A percentile compares a stretch with the other conserved stretches of the same genome.
phyloP scores from a whole-genome alignment of 805 yeast species.

The Groenewaldozyma salmanticensis region DNA sequence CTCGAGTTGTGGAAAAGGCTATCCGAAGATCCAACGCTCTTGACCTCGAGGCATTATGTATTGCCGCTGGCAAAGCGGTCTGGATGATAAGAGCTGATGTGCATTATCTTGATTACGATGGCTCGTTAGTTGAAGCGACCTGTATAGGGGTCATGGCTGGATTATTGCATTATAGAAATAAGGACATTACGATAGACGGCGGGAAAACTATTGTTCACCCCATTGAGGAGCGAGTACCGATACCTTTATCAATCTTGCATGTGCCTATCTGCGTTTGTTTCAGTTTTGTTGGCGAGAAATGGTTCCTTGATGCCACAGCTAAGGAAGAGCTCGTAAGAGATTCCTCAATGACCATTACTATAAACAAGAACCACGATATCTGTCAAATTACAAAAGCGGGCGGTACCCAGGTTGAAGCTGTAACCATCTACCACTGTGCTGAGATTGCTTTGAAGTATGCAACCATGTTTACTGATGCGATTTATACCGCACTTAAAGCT shows the following conservation, averaged over 20 bases:
- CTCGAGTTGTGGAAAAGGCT: conserved; percentile 83
- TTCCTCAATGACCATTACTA: conserved; percentile 74
- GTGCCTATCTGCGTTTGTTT: conserved; percentile 85
- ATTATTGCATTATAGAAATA: conserved; percentile 69
- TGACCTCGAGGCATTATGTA: conserved; percentile 84
- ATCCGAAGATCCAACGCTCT: conserved; percentile 83
- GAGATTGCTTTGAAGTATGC: conserved; percentile 57
- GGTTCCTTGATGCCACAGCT: conserved; percentile 64
- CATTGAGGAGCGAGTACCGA: conserved; percentile 73
- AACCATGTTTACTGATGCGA: conserved; percentile 51
- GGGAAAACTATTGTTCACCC: conserved; percentile 50
- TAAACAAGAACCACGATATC: conserved; percentile 82
- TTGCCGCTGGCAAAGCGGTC: conserved; percentile 81
- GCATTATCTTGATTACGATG: conserved; percentile 83
- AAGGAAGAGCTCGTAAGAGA: conserved; percentile 69
- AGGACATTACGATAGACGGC: conserved; percentile 62
- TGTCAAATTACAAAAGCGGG: conserved; percentile 89
- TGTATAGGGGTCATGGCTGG: conserved; percentile 88
- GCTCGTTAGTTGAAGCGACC: conserved; percentile 83
- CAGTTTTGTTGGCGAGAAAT: conserved; percentile 37
- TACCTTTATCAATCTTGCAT: conserved; percentile 75
- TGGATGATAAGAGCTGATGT: conserved; percentile 90
- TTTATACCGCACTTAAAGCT: conserved; percentile 41
- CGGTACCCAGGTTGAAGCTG: conserved; percentile 73
- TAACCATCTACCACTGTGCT: conserved; percentile 56